These are phyloP conservation scores for Penicillium samsonianum DNA, from an alignment of 495 filamentous ascomycete genomes.

Conservation along the genomic window DNA sequence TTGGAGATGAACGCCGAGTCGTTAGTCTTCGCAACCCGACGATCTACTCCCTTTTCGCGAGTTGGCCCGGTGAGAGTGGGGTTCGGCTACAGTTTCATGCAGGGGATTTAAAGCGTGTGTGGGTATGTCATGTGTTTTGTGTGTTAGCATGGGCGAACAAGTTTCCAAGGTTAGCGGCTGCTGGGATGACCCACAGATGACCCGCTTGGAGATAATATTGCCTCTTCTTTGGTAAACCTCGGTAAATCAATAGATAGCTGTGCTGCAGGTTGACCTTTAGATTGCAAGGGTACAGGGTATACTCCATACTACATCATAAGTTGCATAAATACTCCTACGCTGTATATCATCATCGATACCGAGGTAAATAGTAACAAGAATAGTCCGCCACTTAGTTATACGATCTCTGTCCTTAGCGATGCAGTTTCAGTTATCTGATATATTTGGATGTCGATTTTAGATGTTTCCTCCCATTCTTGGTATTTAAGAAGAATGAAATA, in stretches of 20 bases:
- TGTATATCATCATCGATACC: neutral
- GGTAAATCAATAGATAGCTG: neutral
- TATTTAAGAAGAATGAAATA: too few relatives aligned
- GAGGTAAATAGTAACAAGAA: neutral
- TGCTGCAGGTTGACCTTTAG: neutral
- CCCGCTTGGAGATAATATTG: neutral
- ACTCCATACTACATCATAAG: neutral
- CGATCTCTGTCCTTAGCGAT: neutral
- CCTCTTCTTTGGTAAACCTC: neutral
- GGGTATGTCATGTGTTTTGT: neutral
- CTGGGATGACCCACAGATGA: neutral
- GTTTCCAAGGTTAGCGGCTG: neutral
- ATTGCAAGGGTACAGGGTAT: neutral
- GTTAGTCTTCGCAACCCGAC: constrained; percentile 1
- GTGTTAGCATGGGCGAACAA: neutral
- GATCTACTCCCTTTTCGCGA: constrained; percentile 15
- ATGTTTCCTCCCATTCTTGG: too few relatives aligned
- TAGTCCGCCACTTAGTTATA: neutral
- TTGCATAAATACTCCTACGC: neutral
- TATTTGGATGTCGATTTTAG: neutral
- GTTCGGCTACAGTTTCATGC: constrained; percentile 10
- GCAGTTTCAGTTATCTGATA: neutral
- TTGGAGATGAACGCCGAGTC: neutral
- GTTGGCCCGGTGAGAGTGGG: constrained; percentile 9
- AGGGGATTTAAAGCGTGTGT: constrained; percentile 9